Percentiles rank a stretch among this genome's conserved stretches.
Evolutionary conservation across 495 filamentous ascomycete species (phyloP).

Genomic region (Aspergillus heteromorphus): DNA sequence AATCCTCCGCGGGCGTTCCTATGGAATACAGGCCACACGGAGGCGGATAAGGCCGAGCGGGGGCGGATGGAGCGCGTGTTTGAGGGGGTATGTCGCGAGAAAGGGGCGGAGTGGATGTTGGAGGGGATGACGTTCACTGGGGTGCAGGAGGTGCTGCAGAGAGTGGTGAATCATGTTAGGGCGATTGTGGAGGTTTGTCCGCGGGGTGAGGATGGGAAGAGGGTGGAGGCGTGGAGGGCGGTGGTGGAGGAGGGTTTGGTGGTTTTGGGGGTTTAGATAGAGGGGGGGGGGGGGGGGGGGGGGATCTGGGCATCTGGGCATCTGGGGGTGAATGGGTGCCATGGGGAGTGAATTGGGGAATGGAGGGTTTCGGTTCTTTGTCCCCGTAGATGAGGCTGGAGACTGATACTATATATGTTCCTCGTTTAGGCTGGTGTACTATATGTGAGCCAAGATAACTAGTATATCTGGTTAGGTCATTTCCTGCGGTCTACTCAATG

Average conservation of each 20-base stretch:
- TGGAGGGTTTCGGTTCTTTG: too few species aligned
- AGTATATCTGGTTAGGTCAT: too few species aligned
- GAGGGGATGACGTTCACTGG: constrained; percentile 8
- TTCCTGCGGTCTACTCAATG: too few species aligned
- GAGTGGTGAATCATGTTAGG: constrained; percentile 13
- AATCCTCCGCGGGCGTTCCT: constrained; percentile 26
- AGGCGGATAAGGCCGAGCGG: constrained; percentile 18
- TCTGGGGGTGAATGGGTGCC: not conserved
- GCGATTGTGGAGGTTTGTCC: constrained; percentile 19
- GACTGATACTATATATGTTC: too few species aligned
- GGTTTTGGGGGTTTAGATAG: not conserved
- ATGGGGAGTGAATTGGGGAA: too few species aligned
- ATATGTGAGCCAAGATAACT: too few species aligned
- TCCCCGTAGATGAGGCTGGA: too few species aligned
- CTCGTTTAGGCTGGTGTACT: too few species aligned
- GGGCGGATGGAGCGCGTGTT: constrained; percentile 19
- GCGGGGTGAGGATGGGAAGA: constrained; percentile 10
- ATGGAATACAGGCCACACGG: constrained; percentile 21
- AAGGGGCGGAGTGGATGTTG: constrained; percentile 2
- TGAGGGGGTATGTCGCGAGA: constrained; percentile 11
- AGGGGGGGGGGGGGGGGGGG: too few species aligned
- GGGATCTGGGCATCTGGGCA: too few species aligned
- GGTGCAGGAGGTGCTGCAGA: constrained; percentile 14
- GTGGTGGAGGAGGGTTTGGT: constrained; percentile 4
- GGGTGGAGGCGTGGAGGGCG: constrained; percentile 8